A percentile compares a stretch with the other conserved stretches of the same genome.
phyloP scores from a whole-genome alignment of 2,329 filamentous ascomycete genomes.

The Pyricularia grisea region DNA sequence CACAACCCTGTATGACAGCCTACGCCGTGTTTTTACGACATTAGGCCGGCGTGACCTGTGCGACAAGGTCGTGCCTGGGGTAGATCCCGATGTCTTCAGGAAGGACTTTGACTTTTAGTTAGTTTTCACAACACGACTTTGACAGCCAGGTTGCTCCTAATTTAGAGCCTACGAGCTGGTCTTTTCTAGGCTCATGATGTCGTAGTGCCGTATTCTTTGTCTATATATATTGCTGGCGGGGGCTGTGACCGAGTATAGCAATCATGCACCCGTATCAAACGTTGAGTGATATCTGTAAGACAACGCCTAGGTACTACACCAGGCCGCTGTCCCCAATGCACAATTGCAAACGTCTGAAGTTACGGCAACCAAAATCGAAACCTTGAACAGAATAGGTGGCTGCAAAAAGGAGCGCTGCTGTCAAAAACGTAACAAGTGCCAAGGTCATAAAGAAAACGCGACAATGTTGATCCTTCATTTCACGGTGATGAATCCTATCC shows the following conservation, averaged over 20 bases:
- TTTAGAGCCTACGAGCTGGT: not conserved
- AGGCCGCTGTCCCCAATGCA: too few species aligned
- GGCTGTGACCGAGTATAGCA: not conserved
- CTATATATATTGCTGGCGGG: not conserved
- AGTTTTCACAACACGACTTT: not conserved
- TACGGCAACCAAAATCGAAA: not conserved
- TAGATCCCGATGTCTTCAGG: conserved; percentile 84
- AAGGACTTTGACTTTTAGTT: conserved; percentile 78
- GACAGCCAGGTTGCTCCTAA: not conserved
- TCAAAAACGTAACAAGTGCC: not conserved
- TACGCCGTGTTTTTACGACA: conserved; percentile 89
- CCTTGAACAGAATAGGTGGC: not conserved
- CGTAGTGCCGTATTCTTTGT: not conserved
- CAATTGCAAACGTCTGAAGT: not conserved
- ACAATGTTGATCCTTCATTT: conserved; percentile 33
- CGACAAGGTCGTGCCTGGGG: conserved; percentile 78
- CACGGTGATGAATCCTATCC: conserved; percentile 55
- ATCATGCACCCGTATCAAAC: not conserved
- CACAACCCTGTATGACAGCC: conserved; percentile 92
- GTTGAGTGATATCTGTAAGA: not conserved
- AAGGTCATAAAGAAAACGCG: not conserved
- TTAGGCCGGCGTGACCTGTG: conserved; percentile 86
- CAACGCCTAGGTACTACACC: too few species aligned
- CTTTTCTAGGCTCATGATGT: not conserved
- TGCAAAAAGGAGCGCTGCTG: not conserved